Evolutionary conservation across 2,329 filamentous ascomycete species (phyloP).

Genomic region (Helicocarpus griseus): DNA sequence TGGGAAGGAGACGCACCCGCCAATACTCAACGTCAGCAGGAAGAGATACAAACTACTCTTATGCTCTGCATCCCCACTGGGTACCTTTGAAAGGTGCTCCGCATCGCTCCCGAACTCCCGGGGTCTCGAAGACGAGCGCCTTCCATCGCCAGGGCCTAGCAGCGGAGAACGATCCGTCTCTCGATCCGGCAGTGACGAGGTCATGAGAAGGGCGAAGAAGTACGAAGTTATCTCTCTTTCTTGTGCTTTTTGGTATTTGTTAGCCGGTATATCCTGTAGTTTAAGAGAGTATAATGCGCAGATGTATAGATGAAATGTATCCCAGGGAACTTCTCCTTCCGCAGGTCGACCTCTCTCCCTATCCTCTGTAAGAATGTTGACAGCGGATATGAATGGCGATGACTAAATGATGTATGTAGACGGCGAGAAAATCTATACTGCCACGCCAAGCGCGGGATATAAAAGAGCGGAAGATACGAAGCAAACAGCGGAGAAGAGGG

Average conservation of each 20-base stretch:
- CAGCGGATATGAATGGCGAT: too few relatives aligned
- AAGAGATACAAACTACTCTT: constrained; percentile 82
- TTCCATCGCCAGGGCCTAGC: constrained; percentile 4
- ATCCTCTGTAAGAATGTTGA: too few relatives aligned
- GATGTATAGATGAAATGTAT: too few relatives aligned
- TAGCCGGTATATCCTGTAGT: too few relatives aligned
- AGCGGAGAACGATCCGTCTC: constrained; percentile 12
- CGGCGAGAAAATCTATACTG: too few relatives aligned
- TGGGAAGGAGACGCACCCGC: constrained; percentile 43
- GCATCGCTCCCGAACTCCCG: constrained; percentile 14
- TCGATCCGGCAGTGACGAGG: constrained; percentile 6
- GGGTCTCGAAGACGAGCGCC: neutral
- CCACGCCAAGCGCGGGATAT: too few relatives aligned
- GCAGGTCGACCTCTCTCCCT: constrained; percentile 9
- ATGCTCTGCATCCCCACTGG: constrained; percentile 45
- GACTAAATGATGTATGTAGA: too few relatives aligned
- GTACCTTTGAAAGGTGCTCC: constrained; percentile 23
- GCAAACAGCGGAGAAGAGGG: too few relatives aligned
- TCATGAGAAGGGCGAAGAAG: neutral
- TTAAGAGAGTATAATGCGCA: too few relatives aligned
- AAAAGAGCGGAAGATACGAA: too few relatives aligned
- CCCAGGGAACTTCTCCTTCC: too few relatives aligned
- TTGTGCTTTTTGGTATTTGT: neutral
- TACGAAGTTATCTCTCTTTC: neutral
- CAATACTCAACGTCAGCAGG: constrained; percentile 75